phyloP scores from a whole-genome alignment of 441 rosid species.

The Bocquillonia castaneifolia region DNA sequence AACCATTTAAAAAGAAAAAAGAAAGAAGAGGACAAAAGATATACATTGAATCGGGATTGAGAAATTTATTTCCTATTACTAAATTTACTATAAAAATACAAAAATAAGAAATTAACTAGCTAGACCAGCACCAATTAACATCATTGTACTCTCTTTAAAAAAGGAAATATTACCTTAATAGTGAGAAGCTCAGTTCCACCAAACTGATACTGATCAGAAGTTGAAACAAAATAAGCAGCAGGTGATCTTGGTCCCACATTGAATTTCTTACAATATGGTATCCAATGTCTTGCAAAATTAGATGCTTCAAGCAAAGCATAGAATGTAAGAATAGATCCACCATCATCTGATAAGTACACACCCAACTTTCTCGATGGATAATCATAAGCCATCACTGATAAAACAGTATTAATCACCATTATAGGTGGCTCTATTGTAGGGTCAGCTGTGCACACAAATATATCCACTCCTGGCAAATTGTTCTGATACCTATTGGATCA shows the following conservation, averaged over 20 bases:
- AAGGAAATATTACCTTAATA: slow-evolving; percentile 61
- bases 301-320: slow-evolving; percentile 56
- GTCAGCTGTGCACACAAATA: slow-evolving; percentile 82
- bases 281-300: slow-evolving; percentile 49
- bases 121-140: no score
- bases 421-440: slow-evolving; percentile 80
- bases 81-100: no score
- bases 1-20: no score
- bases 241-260: slow-evolving; percentile 38
- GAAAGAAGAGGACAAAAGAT: no score
- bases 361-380: slow-evolving; percentile 65
- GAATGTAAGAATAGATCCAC: slow-evolving; percentile 49
- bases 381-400: slow-evolving; percentile 70
- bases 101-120: no score
- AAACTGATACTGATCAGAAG: slow-evolving; percentile 6
- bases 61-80: no score
- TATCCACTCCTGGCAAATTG: slow-evolving; percentile 56
- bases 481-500: no score
- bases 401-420: slow-evolving; percentile 56
- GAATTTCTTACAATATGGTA: slow-evolving; percentile 39
- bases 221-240: slow-evolving; percentile 32
- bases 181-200: slow-evolving; percentile 16
- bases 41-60: no score
- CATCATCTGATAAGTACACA: slow-evolving; percentile 55
- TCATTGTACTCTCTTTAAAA: no score